Conservation (phyloP, 768 basidiomycete genomes). For the Exidia glandulosa region DNA sequence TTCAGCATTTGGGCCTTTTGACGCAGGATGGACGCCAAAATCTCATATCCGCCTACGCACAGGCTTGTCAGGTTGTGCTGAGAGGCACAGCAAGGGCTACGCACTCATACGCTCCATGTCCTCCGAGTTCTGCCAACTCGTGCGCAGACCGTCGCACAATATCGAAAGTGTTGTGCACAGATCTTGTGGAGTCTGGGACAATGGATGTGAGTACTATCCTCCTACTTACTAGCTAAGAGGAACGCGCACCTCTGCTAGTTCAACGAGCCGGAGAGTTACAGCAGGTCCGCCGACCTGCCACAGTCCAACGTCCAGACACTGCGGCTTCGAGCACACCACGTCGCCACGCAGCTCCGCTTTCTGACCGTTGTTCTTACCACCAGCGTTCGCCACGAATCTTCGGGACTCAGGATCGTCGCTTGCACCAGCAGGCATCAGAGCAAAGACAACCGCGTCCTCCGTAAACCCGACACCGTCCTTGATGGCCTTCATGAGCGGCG, state of each 20-base stretch:
- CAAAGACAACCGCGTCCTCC: slow-evolving; percentile 11
- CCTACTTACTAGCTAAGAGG: background rate
- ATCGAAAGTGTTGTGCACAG: slow-evolving; percentile 62
- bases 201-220: background rate
- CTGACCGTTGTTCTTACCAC: slow-evolving; percentile 5
- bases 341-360: slow-evolving; percentile 30
- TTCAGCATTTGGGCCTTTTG: slow-evolving; percentile 67
- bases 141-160: slow-evolving; percentile 63
- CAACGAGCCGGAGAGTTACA: slow-evolving; percentile 59
- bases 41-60: slow-evolving; percentile 71
- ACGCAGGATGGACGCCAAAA: slow-evolving; percentile 62
- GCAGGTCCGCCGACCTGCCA: slow-evolving; percentile 80
- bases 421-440: slow-evolving; percentile 7
- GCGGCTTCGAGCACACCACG: slow-evolving; percentile 47
- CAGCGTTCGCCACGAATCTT: background rate
- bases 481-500: slow-evolving; percentile 38
- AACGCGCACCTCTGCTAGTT: slow-evolving; percentile 54
- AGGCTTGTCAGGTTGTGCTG: background rate
- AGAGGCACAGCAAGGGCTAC: slow-evolving; percentile 24
- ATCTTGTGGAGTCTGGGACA: slow-evolving; percentile 57
- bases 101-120: slow-evolving; percentile 84
- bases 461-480: slow-evolving; percentile 23
- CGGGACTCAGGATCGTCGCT: background rate
- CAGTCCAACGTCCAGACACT: slow-evolving; percentile 59
- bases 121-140: slow-evolving; percentile 88